phyloP scores from a whole-genome alignment of 257 asterid species.

The Solanum bulbocastanum region DNA sequence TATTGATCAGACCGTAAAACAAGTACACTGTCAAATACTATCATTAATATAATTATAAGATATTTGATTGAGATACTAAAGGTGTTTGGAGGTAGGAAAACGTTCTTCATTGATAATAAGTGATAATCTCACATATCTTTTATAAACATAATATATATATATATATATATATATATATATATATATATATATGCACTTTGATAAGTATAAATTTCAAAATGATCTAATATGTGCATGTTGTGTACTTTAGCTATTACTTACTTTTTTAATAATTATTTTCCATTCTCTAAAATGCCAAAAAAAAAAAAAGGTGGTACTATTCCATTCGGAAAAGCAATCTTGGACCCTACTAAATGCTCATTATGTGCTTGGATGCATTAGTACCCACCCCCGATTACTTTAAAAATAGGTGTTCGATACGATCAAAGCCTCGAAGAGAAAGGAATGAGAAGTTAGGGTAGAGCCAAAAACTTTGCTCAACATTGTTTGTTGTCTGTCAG shows the following conservation, averaged over 20 bases:
- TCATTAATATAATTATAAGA: background rate
- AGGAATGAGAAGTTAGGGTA: background rate
- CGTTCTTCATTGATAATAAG: rapidly evolving
- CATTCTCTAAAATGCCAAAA: too few relatives aligned
- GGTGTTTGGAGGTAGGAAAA: background rate
- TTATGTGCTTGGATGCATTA: background rate
- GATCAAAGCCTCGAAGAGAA: background rate
- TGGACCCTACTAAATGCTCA: background rate
- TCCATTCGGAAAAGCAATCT: background rate
- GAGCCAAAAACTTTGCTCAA: background rate
- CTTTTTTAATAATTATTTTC: too few relatives aligned
- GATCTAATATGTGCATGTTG: background rate
- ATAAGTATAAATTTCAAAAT: background rate
- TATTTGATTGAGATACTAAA: background rate
- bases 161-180: too few relatives aligned
- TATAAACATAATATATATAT: too few relatives aligned
- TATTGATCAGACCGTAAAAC: too few relatives aligned
- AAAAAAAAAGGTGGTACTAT: too few relatives aligned
- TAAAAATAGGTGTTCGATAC: too few relatives aligned
- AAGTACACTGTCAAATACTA: too few relatives aligned
- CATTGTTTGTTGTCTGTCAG: background rate
- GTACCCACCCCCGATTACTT: background rate
- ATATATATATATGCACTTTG: too few relatives aligned
- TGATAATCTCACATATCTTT: background rate
- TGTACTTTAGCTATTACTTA: background rate